phyloP scores from a whole-genome alignment of 352 stramenopile genomes.

The Phytophthora aleatoria region DNA sequence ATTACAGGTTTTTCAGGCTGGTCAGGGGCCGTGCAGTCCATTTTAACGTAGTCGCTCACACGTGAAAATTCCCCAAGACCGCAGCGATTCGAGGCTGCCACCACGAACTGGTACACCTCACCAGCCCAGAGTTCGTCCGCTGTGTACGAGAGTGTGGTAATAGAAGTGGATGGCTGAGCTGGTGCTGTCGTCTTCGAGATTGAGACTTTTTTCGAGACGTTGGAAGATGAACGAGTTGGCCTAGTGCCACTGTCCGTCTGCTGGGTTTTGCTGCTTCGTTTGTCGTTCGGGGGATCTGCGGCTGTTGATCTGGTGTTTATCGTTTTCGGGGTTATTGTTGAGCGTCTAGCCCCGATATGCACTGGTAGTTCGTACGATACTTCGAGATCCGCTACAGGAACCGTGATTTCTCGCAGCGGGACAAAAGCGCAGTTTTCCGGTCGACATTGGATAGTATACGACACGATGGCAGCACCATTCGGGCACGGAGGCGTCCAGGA shows the following conservation, averaged over 20 bases:
- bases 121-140: constrained; percentile 59
- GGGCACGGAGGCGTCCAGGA: constrained; percentile 53
- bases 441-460: constrained; percentile 61
- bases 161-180: background rate
- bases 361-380: background rate
- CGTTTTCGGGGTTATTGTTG: background rate
- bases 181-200: background rate
- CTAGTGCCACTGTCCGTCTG: background rate
- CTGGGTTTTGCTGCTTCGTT: background rate
- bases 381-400: constrained; percentile 39
- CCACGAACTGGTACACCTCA: constrained; percentile 78
- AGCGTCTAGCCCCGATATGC: background rate
- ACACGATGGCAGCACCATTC: constrained; percentile 60
- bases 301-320: background rate
- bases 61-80: constrained; percentile 64
- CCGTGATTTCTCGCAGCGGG: constrained; percentile 32
- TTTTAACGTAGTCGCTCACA: constrained; percentile 75
- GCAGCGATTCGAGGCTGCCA: constrained; percentile 71
- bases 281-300: background rate
- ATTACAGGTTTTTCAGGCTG: constrained; percentile 46
- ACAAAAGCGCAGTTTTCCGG: constrained; percentile 60
- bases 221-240: background rate
- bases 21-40: constrained; percentile 63
- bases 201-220: constrained; percentile 2
- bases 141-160: constrained; percentile 34